Evolutionary conservation across 2,329 filamentous ascomycete genomes (phyloP).

Genomic region (Xylariaceae sp.): DNA sequence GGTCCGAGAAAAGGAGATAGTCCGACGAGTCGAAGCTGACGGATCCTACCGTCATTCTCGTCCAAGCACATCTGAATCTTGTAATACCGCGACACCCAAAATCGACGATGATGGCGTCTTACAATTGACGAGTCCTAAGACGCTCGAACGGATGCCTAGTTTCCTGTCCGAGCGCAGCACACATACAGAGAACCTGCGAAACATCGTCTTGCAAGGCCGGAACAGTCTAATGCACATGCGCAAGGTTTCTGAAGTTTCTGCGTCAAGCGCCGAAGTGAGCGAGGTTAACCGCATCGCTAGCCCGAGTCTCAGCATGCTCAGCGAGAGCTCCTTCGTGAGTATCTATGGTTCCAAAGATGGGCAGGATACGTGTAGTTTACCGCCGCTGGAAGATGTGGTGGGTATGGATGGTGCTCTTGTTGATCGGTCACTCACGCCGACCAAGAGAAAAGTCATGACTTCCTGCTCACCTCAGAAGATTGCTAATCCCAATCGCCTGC

Average conservation of each 20-base stretch:
- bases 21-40: slow-evolving; percentile 55
- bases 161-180: slow-evolving; percentile 67
- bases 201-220: slow-evolving; percentile 59
- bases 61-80: slow-evolving; percentile 37
- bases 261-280: slow-evolving; percentile 44
- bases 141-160: slow-evolving; percentile 65
- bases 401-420: slow-evolving; percentile 34
- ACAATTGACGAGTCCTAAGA: slow-evolving; percentile 41
- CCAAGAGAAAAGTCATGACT: slow-evolving; percentile 21
- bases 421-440: slow-evolving; percentile 31
- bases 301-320: slow-evolving; percentile 67
- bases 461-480: slow-evolving; percentile 31
- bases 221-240: slow-evolving; percentile 58
- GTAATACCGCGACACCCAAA: slow-evolving; percentile 33
- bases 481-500: slow-evolving; percentile 32
- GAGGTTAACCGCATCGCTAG: slow-evolving; percentile 54
- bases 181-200: slow-evolving; percentile 65
- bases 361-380: slow-evolving; percentile 23
- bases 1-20: slow-evolving; percentile 58
- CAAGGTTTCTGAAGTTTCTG: slow-evolving; percentile 48
- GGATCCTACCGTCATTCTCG: slow-evolving; percentile 43
- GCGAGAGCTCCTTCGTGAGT: slow-evolving; percentile 71
- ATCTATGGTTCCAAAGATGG: slow-evolving; percentile 57
- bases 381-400: slow-evolving; percentile 25
- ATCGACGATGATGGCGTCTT: slow-evolving; percentile 24